A percentile compares a stretch with the other conserved stretches of the same genome.
Evolutionary conservation across 2,329 filamentous ascomycete species (phyloP).

Genomic region (Neoscytalidium dimidiatum): DNA sequence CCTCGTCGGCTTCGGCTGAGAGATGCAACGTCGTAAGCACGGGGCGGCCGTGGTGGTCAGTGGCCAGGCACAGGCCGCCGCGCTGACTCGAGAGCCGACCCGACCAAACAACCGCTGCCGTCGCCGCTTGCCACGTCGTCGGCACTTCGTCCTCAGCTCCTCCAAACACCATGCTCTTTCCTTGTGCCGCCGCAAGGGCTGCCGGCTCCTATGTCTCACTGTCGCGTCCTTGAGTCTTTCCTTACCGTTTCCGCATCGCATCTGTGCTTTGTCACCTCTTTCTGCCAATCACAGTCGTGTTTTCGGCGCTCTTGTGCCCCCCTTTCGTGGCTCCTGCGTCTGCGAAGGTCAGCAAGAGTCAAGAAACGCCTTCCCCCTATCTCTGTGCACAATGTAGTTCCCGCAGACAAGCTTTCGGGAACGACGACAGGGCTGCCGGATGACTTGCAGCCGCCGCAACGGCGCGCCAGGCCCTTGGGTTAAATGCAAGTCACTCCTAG

Average conservation of each 20-base stretch:
- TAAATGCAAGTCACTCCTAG: neutral
- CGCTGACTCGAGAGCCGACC: conserved; percentile 11
- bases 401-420: conserved; percentile 13
- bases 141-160: neutral
- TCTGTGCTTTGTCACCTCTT: neutral
- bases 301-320: too few relatives aligned
- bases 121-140: neutral
- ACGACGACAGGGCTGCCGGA: neutral
- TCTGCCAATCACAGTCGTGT: neutral
- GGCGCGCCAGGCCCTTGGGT: neutral
- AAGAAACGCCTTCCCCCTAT: neutral
- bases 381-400: conserved; percentile 1
- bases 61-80: neutral
- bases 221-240: neutral
- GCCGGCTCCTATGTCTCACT: neutral
- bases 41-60: neutral
- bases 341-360: neutral
- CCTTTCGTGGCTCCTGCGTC: neutral
- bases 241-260: neutral
- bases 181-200: neutral
- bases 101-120: neutral
- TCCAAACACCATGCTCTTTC: neutral
- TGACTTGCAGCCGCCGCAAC: conserved; percentile 8
- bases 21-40: neutral
- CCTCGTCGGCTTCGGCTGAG: too few relatives aligned